Evolutionary conservation across 176 grass and related monocot species (phyloP), one percentile per base, ranked within the genome.

Genomic region (Oryza meridionalis): DNA sequence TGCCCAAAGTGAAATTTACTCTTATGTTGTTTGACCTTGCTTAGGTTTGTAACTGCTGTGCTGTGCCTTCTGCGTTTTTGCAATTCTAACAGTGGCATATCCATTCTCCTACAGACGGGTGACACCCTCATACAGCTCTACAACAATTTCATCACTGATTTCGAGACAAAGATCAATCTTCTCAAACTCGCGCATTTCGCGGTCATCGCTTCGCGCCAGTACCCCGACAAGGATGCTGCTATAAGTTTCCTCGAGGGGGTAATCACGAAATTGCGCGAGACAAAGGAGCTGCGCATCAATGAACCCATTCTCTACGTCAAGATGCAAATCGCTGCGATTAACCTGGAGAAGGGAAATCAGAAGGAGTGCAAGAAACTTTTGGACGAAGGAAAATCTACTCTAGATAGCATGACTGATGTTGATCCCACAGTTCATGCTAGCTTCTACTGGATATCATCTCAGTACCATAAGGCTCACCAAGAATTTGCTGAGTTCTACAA

Each of bases 401-500:
- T 62, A 11, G n/a, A 62, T 24, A 62, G 58, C 58, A 62, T 62
- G 58, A 62, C 58, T 62, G 58, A 62, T 62, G 58, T 62, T 22
- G 58, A 62, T 24, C 58, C 58, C 58, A 62, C 58, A 10, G 58
- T 62, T 4, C 58, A 62, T 62, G 58, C 58, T 62, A 62, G n/a
- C 58, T 24, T 62, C 9, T 62, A 62, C 58, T 62, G 58, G 58
- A 62, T 62, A 62, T 62, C 58, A 24, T 62, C 58, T 62, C 58
- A 62, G n/a, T 62, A 62, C 58, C 58, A 62, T 62, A 62, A 62
- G 58, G n/a, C 58, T 62, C 9, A 9, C 58, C 58, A 62, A 62
- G 58, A 62, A 62, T 62, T 62, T 24, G 58, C 58, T 24, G 58
- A 62, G n/a, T 62, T 62, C 58, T 62, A 62, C n/a, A 62, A 62